Base-by-base conservation (phyloP, 2,329 filamentous ascomycete species). In the Clonostachys chloroleuca region DNA sequence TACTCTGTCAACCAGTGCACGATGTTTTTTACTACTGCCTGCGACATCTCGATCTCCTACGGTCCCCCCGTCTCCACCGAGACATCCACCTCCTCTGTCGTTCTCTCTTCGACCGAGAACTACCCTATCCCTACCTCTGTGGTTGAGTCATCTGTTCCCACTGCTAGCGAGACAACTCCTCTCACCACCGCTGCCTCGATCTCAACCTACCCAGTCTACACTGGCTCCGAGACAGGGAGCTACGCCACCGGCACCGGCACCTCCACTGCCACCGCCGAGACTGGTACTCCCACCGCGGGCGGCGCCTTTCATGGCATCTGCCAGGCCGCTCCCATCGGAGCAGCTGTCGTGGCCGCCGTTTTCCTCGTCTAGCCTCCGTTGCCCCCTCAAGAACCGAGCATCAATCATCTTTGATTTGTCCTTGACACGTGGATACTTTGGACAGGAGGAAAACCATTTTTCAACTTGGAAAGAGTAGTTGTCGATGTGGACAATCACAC, bases 1-100 rank as follows among this genome's bases (percentile, higher is more conserved):
- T 63, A 64, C 52, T 60, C 64, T 30, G 58, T 66, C 53, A 67
- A 66, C 54, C 52, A 64, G 46, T 69, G 67, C 59, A 60, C 58
- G 51, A 49, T 68, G 44, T 52, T 65, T 30, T 57, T 64, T 30
- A 59, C 57, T 47, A 68, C 65, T 34, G 52, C 58, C 45, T 70
- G 67, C 55, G 51, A 56, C 34, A 50, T 59, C 42, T 55, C 58
- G 43, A 53, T 60, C 44, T 61, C 62, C 24, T 63, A 56, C 39
- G 58, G 49, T 40, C 51, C 45, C 18, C 46, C 48, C 12, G 48
- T 44, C 42, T 40, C 49, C 42, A 17, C 44, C 42, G 43, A 45
- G 36, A 47, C 46, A 41, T 40, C 36, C 9, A 20, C 35, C 5
- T 33, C 47, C 17, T 34, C 30, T n/a, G 34, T 34, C 33, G 44